Percentiles rank a stretch among this genome's conserved stretches.
Evolutionary conservation across 176 grass and related monocot species (phyloP).

Genomic region (Chrysopogon serrulatus): DNA sequence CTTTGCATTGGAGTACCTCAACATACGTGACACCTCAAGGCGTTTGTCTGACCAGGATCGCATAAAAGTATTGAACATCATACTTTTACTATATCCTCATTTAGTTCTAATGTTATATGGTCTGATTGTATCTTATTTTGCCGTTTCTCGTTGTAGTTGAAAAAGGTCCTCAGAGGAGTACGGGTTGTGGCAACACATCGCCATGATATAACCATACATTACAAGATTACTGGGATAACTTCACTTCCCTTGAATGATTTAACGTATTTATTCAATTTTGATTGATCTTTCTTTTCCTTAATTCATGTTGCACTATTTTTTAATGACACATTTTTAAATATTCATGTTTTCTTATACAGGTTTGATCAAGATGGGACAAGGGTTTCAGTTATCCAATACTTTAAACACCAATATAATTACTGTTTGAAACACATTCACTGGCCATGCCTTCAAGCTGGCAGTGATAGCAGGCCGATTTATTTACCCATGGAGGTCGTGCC

Average conservation of each 20-base stretch:
- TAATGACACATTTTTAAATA: background rate
- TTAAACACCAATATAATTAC: constrained; percentile 42
- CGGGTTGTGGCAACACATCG: constrained; percentile 54
- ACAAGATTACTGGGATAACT: constrained; percentile 59
- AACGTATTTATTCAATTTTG: constrained; percentile 18
- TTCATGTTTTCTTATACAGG: constrained; percentile 21
- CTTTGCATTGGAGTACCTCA: constrained; percentile 42
- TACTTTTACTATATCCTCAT: background rate
- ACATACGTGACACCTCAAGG: constrained; percentile 29
- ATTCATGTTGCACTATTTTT: background rate
- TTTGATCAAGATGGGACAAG: constrained; percentile 54
- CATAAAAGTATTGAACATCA: constrained; percentile 30
- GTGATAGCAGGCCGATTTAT: constrained; percentile 50
- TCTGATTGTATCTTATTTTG: background rate
- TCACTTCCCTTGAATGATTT: constrained; percentile 39
- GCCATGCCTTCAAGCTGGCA: constrained; percentile 82
- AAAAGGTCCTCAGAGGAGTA: constrained; percentile 67
- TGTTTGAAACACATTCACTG: constrained; percentile 35
- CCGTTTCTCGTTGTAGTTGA: constrained; percentile 38
- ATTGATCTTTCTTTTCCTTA: background rate
- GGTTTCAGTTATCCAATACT: constrained; percentile 62
- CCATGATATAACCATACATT: constrained; percentile 33
- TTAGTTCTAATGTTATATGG: background rate
- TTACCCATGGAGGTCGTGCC: constrained; percentile 66
- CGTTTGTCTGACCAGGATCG: constrained; percentile 42